phyloP scores from a whole-genome alignment of 495 filamentous ascomycete species.

The Hypoxylon trugodes region DNA sequence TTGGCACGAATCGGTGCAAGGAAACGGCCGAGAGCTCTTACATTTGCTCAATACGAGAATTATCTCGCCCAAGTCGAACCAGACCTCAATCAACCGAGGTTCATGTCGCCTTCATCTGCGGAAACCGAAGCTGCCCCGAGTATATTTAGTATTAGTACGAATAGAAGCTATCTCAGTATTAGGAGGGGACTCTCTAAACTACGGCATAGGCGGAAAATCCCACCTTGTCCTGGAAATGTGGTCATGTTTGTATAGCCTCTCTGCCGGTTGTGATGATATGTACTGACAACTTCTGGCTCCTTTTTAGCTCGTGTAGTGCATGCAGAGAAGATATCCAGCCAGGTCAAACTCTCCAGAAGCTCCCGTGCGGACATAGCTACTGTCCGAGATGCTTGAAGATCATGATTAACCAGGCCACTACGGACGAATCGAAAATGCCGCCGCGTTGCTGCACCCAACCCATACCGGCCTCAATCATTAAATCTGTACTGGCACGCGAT shows the following conservation, averaged over 20 bases:
- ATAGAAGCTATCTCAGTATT: constrained; percentile 51
- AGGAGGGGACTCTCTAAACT: constrained; percentile 52
- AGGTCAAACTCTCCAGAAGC: constrained; percentile 49
- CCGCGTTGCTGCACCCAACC: constrained; percentile 66
- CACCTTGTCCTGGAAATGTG: constrained; percentile 39
- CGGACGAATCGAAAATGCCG: constrained; percentile 63
- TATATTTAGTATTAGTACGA: constrained; percentile 48
- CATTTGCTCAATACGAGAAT: constrained; percentile 62
- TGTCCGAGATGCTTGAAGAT: constrained; percentile 59
- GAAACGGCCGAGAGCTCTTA: constrained; percentile 52
- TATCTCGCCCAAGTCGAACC: constrained; percentile 55
- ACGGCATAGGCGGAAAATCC: constrained; percentile 43
- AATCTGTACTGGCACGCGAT: constrained; percentile 57
- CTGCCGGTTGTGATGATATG: not conserved
- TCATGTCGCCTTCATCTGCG: constrained; percentile 30
- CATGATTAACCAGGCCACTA: constrained; percentile 59
- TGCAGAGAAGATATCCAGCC: constrained; percentile 58
- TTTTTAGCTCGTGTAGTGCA: constrained; percentile 59
- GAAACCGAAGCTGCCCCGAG: constrained; percentile 40
- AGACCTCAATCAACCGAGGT: constrained; percentile 49
- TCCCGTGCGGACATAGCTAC: constrained; percentile 63
- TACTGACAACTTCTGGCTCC: constrained; percentile 22
- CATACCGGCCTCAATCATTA: constrained; percentile 59
- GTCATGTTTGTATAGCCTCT: constrained; percentile 45
- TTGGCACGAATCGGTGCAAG: constrained; percentile 31